phyloP scores from a whole-genome alignment of 768 basidiomycete genomes.

The Chalciporus pseudorubinellus region DNA sequence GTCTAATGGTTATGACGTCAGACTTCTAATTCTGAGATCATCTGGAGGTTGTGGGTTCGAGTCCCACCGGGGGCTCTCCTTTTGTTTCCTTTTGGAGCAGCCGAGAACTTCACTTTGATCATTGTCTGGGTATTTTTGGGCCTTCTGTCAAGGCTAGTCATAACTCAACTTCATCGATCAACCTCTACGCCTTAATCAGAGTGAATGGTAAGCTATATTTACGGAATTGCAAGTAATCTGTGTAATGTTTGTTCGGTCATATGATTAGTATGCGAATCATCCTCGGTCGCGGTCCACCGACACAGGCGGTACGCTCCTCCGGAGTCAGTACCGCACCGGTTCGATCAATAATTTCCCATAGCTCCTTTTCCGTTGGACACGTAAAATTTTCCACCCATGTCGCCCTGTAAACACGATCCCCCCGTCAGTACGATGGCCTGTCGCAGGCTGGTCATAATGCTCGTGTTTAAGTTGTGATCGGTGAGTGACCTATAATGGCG shows the following conservation, averaged over 20 bases:
- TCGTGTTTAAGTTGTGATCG: too few species aligned
- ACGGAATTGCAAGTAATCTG: too few species aligned
- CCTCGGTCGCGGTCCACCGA: too few species aligned
- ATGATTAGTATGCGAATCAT: not conserved
- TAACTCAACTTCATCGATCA: too few species aligned
- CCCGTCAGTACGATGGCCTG: not conserved
- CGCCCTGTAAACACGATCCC: not conserved
- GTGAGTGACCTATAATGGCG: not conserved
- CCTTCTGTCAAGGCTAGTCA: too few species aligned
- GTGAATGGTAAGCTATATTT: too few species aligned
- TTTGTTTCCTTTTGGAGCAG: conserved; percentile 14
- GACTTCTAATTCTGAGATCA: conserved; percentile 81
- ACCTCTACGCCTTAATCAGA: too few species aligned
- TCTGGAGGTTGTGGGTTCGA: conserved; percentile 90
- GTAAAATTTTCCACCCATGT: conserved; percentile 21
- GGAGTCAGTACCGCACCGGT: conserved; percentile 4
- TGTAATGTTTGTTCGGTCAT: too few species aligned
- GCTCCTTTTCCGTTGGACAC: conserved; percentile 11
- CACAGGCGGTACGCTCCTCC: not conserved
- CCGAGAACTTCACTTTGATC: not conserved
- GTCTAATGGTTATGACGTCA: conserved; percentile 92
- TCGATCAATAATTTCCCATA: conserved; percentile 7
- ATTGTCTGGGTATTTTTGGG: too few species aligned
- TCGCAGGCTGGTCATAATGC: not conserved
- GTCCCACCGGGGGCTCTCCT: conserved; percentile 70